Evolutionary conservation across 129 eudicot genomes (phyloP), one percentile per base, ranked within the genome.

Genomic region (Flaveria robusta): DNA sequence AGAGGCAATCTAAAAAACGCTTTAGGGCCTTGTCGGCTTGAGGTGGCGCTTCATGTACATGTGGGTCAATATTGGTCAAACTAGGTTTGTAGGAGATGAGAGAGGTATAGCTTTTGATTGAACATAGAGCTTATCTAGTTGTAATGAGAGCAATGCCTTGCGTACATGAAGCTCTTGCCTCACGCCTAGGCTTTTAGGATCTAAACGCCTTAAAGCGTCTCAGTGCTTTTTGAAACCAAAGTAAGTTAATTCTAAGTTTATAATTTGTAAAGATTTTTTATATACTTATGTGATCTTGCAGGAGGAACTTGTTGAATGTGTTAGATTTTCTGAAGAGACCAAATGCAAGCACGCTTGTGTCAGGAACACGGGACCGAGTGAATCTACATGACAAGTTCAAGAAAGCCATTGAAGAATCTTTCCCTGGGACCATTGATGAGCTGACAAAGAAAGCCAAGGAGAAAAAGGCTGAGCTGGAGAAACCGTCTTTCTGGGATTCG

Each of bases 341-440:
- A 22, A 91, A 93, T 79, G 98, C 98, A 3, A 72, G 85, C 76
- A 79, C 83, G 1, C 97, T 91, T 15, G 98, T 91, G 24, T 93
- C 98, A 9, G 98, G 97, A 81, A 93, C 98, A 71, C 86, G 82
- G 67, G 98, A 93, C 62, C 87, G 97, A 15, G 97, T 93, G 73
- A 91, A 87, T 78, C 70, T 93, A 81, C 83, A 93, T 67, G 91
- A 91, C 52, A 93, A 91, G 83, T 91, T 93, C 73, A 88, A 84
- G 83, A 87, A 79, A 7, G 96, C 98, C 41, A 93, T 93, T 70
- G 91, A 90, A 72, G 79, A 50, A 1, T 70, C 84, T 43, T 83
- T 87, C 66, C 98, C 98, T 1, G 97, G 98, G 64, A 81, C 88
- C n/a, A 82, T 93, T 34, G 88, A 88, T 11, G 83, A 88, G 46